Evolutionary conservation across 2,329 filamentous ascomycete species (phyloP), one percentile per base, ranked within the genome.

Genomic region (Diaporthe citriasiana): DNA sequence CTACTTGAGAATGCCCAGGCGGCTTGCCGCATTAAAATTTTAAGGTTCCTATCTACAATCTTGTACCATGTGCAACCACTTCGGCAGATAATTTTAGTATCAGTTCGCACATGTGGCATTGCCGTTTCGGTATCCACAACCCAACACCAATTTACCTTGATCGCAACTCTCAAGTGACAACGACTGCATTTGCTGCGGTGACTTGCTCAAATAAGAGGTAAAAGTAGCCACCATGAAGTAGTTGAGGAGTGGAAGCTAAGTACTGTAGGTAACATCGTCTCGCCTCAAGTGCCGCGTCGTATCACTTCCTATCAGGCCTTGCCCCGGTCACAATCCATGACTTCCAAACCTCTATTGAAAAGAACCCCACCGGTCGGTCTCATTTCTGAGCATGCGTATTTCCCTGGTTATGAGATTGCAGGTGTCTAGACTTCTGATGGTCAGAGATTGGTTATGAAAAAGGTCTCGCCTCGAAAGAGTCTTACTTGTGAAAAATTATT

Each of bases 51-150:
- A 45, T 45, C 22, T 60, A 38, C 57, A 22, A 15, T 63, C 38
- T 22, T 19, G 38, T 42, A 45, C 30, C 17, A 22, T 63, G 25
- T 63, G 57, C 57, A 63, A 45, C 25, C 38, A 22, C 57, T 45
- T 60, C 57, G 57, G 38, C 38, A 42, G 57, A 60, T 60, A 45
- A 60, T 60, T 60, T 45, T 45, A 30, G 56, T 60, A 60, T 19
- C 38, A 19, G 19, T 42, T 33, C 17, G 12, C 15, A 27, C n/a
- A 42, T 42, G 35, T 13, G n/a, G 9, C 13, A 27, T 42, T 25
- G n/a, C 13, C 13, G 9, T 42, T 33, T 33, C 42, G 27, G 27
- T 65, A 3, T 30, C 6, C 6, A 33, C 12, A 66, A 17, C 22
- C 15, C 33, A 27, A 25, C 13, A 15, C 5, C 27, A 30, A 50